Evolutionary conservation across 2,329 filamentous ascomycete genomes (phyloP), one percentile per base, ranked within the genome.

Genomic region (Aspergillus tamarii): DNA sequence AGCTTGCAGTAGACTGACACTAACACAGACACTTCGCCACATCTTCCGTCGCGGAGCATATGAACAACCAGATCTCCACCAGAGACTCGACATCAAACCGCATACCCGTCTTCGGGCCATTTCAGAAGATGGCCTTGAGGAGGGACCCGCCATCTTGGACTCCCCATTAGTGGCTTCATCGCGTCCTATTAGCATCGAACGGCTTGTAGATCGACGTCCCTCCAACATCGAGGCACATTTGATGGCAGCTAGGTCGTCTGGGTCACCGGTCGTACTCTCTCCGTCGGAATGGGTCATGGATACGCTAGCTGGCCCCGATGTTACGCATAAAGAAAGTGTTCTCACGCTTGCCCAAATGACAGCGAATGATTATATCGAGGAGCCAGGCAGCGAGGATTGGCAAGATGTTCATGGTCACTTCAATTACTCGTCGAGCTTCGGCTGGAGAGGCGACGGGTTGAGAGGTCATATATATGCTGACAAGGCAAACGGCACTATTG

Each of bases 381-480:
- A 87, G 58, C 89, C 91, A 4, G 84, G 84, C 12, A 85, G 89
- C 56, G 87, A 89, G 3, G 90, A 96, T 67, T 98, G 95, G 94
- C 84, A 92, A 67, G 91, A 94, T 67, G 89, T 96, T 2, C 88
- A 90, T 50, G 84, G 84, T 11, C 88, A 87, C 2, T 97, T 93
- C 81, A 97, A 98, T 76, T 88, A 92, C 66, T 94, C 91, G 7
- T 88, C 87, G 60, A 92, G 94, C 74, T 98, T 98, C 80, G 95
- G 95, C 52, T 98, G 95, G 95, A 88, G 96, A 76, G 83, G 82
- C 41, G 94, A 98, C 76, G 94, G 94, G 3, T 84, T 98, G 30
- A 88, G 94, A 61, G 95, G 95, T 2, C 95, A 99, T 77, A 89
- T 99, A 61, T 98, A 94, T 80, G 90, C 91, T 19, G 93, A 98